Conservation (phyloP, 805 yeast species). For the Candida coleopterorum region DNA sequence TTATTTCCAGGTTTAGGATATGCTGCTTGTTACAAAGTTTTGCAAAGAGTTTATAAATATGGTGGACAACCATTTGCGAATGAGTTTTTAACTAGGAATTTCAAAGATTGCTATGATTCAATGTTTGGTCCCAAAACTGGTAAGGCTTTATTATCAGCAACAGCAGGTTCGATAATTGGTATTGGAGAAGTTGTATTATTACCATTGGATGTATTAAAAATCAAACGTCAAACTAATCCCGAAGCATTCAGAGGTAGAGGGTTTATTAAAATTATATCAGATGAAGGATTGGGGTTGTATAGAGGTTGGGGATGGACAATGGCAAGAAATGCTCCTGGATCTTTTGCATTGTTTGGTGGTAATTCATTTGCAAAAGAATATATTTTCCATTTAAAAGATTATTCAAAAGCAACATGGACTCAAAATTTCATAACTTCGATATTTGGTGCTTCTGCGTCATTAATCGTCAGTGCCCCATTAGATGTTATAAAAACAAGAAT, state of each 20-base stretch:
- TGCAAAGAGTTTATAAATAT: constrained; percentile 96
- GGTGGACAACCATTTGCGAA: constrained; percentile 99
- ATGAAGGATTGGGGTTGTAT: constrained; percentile 91
- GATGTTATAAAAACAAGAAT: constrained; percentile 98
- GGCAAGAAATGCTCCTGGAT: constrained; percentile 99
- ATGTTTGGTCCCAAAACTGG: constrained; percentile 91
- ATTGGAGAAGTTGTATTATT: constrained; percentile 95
- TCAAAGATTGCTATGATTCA: constrained; percentile 62
- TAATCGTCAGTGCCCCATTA: constrained; percentile 94
- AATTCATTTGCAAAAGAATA: constrained; percentile 98
- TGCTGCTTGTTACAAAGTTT: constrained; percentile 94
- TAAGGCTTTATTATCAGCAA: constrained; percentile 93
- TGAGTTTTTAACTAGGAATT: constrained; percentile 78
- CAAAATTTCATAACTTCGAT: constrained; percentile 95
- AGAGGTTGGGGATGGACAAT: constrained; percentile 99
- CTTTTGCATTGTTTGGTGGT: constrained; percentile 96
- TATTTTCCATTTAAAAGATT: constrained; percentile 79
- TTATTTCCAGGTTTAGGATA: constrained; percentile 97
- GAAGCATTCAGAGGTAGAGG: constrained; percentile 99
- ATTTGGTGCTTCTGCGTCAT: constrained; percentile 93
- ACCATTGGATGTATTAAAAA: constrained; percentile 94
- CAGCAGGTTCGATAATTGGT: constrained; percentile 96
- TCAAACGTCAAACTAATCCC: constrained; percentile 99
- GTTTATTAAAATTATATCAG: constrained; percentile 74
- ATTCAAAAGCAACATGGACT: constrained; percentile 86